Evolutionary conservation across 306 rosid genomes (phyloP).

Genomic region (Quercus parvula): DNA sequence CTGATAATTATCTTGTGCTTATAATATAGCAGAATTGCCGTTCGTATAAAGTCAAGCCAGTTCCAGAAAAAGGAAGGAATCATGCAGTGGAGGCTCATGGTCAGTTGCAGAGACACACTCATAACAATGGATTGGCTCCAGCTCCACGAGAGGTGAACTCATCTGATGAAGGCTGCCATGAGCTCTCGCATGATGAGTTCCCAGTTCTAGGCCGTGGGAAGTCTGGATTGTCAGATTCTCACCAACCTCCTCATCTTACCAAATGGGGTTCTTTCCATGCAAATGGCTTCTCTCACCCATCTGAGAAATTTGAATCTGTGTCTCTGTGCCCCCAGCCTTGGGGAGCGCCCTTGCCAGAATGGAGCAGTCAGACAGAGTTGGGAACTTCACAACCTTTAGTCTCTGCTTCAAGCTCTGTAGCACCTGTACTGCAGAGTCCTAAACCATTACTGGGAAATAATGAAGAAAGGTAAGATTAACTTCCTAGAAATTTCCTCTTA

Average conservation of each 20-base stretch:
- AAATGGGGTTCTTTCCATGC: conserved; percentile 32
- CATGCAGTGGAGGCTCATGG: conserved; percentile 37
- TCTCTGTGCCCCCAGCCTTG: conserved; percentile 39
- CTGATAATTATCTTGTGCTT: conserved; percentile 24
- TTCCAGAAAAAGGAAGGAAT: conserved; percentile 50
- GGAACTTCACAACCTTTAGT: conserved; percentile 27
- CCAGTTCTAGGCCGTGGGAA: conserved; percentile 44
- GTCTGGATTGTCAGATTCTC: conserved; percentile 37
- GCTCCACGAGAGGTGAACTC: conserved; percentile 37
- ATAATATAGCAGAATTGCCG: conserved; percentile 50
- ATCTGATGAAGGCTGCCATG: conserved; percentile 33
- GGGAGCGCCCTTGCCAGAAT: conserved; percentile 38
- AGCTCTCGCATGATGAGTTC: conserved; percentile 49
- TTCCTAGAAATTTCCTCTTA: conserved; percentile 13
- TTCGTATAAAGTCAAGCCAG: conserved; percentile 43
- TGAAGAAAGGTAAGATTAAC: conserved; percentile 49
- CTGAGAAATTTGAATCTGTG: conserved; percentile 48
- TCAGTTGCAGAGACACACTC: conserved; percentile 38
- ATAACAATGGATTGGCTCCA: conserved; percentile 34
- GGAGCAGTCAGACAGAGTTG: conserved; percentile 28
- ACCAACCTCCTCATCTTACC: conserved; percentile 43
- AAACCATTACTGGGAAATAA: conserved; percentile 20
- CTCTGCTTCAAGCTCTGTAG: conserved; percentile 28
- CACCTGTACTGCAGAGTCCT: conserved; percentile 28
- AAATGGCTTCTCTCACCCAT: conserved; percentile 35